Evolutionary conservation across 371 early-diverging fungal genomes (phyloP).

Genomic region (Mucor plumbeus): DNA sequence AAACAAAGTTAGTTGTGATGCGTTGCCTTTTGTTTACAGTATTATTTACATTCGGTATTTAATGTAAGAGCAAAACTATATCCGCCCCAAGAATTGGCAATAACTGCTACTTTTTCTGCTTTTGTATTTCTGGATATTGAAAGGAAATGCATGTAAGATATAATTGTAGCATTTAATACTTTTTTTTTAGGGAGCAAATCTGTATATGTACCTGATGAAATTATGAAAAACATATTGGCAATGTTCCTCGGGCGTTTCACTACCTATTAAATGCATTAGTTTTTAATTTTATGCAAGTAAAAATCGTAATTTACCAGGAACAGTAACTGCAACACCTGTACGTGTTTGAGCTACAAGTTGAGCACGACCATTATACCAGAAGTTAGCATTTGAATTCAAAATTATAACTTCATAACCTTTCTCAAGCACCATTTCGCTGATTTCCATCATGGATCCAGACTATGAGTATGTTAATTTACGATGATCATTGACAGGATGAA

Average conservation of each 20-base stretch:
- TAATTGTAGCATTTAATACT: background rate
- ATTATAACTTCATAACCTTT: slow-evolving; percentile 52
- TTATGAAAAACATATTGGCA: slow-evolving; percentile 46
- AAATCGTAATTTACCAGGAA: slow-evolving; percentile 25
- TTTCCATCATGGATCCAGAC: slow-evolving; percentile 50
- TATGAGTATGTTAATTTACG: background rate
- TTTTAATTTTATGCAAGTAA: background rate
- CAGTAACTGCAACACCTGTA: slow-evolving; percentile 8
- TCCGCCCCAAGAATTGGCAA: slow-evolving; percentile 52
- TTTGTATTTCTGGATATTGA: slow-evolving; percentile 27
- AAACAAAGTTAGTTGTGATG: background rate
- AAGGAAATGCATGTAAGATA: background rate
- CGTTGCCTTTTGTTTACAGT: background rate
- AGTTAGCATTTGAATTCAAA: slow-evolving; percentile 51
- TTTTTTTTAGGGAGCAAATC: background rate
- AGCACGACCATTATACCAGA: slow-evolving; percentile 43
- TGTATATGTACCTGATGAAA: slow-evolving; percentile 36
- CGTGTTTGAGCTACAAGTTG: slow-evolving; percentile 19
- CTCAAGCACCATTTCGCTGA: slow-evolving; percentile 28
- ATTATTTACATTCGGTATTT: slow-evolving; percentile 39
- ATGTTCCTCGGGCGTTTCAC: slow-evolving; percentile 46
- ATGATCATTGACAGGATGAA: background rate
- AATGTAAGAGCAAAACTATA: slow-evolving; percentile 34
- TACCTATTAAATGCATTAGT: slow-evolving; percentile 26
- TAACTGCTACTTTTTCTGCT: slow-evolving; percentile 35